phyloP scores from a whole-genome alignment of 2,329 filamentous ascomycete species.

The Sporothrix curviconia region DNA sequence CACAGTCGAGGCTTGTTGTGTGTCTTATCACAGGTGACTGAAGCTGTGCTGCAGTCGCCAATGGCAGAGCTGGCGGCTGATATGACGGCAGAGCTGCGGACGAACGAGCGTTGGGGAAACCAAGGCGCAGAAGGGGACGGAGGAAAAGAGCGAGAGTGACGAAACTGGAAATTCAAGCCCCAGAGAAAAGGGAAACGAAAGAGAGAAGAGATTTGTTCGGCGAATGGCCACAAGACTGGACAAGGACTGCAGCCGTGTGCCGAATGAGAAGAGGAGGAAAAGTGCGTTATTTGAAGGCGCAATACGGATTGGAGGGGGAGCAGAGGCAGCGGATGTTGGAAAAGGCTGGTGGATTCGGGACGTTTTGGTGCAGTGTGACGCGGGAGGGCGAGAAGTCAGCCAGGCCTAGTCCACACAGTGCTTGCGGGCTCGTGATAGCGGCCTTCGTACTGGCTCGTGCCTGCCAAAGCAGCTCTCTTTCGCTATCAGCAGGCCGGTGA shows the following conservation, averaged over 20 bases:
- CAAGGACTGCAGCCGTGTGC: neutral
- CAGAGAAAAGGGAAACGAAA: neutral
- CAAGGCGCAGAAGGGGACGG: neutral
- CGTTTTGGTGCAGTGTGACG: neutral
- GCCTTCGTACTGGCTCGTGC: neutral
- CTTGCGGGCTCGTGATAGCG: neutral
- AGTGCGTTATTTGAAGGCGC: slow-evolving; percentile 8
- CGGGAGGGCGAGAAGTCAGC: neutral
- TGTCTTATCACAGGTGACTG: neutral
- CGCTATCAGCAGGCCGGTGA: neutral
- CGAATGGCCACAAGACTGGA: neutral
- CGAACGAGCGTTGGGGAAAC: neutral
- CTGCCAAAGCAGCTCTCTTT: neutral
- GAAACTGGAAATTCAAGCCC: neutral
- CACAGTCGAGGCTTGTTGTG: neutral
- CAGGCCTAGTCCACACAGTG: slow-evolving; percentile 1
- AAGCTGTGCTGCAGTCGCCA: slow-evolving; percentile 4
- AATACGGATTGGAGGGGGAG: neutral
- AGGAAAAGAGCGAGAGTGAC: neutral
- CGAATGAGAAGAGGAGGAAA: neutral
- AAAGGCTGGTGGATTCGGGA: neutral
- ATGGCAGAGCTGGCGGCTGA: slow-evolving; percentile 9
- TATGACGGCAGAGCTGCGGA: slow-evolving; percentile 2
- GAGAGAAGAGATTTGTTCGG: neutral
- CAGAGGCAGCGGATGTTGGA: neutral